Evolutionary conservation across 208 protist genomes (phyloP).

Genomic region (Wallacemonas collosoma): DNA sequence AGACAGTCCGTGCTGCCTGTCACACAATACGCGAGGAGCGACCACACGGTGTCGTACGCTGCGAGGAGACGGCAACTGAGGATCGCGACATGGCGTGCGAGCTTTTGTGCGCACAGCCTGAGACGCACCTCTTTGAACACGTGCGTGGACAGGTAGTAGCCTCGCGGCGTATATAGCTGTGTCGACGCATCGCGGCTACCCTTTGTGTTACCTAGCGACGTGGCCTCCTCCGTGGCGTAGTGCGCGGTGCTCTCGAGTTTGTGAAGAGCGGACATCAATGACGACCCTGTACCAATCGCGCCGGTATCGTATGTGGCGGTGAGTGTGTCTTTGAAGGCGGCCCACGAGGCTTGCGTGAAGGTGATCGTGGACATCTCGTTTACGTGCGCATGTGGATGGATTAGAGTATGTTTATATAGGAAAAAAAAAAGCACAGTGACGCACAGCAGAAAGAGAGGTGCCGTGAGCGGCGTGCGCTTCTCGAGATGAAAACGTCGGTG

Average conservation of each 20-base stretch:
- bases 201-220: too few relatives aligned
- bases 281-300: background rate
- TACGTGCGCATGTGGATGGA: background rate
- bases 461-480: too few relatives aligned
- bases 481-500: too few relatives aligned
- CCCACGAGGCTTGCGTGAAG: background rate
- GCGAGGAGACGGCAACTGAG: constrained; percentile 3
- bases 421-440: too few relatives aligned
- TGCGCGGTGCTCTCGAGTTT: background rate
- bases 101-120: background rate
- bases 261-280: background rate
- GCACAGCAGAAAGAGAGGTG: too few relatives aligned
- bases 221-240: background rate
- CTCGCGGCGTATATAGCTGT: constrained; percentile 45
- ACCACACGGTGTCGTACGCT: constrained; percentile 11
- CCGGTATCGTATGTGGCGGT: background rate
- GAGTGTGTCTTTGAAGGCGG: background rate
- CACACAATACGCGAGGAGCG: background rate
- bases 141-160: constrained; percentile 36
- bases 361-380: constrained; percentile 7
- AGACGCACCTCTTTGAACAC: constrained; percentile 30
- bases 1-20: background rate
- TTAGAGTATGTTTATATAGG: too few relatives aligned
- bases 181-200: constrained; percentile 20
- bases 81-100: constrained; percentile 19